Conservation (phyloP, 257 asterid genomes). For the Haberlea rhodopensis region DNA sequence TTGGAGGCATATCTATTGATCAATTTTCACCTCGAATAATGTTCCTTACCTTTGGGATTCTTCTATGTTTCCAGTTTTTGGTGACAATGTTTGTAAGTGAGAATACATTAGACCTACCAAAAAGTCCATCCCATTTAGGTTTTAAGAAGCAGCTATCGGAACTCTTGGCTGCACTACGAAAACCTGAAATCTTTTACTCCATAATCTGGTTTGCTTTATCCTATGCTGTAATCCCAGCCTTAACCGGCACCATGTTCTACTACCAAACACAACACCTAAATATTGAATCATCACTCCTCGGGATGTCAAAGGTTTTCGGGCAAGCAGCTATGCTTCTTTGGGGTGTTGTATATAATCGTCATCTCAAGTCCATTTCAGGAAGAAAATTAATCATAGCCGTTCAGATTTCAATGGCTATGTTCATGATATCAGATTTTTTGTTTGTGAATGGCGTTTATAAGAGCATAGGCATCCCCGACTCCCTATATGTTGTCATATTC, state of each 20-base stretch:
- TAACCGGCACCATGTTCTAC: slow-evolving; percentile 90
- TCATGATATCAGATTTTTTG: slow-evolving; percentile 68
- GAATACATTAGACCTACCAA: slow-evolving; percentile 68
- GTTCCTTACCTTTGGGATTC: slow-evolving; percentile 54
- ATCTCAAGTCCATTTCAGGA: slow-evolving; percentile 65
- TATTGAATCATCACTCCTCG: slow-evolving; percentile 74
- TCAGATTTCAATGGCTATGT: slow-evolving; percentile 56
- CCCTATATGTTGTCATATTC: slow-evolving; percentile 59
- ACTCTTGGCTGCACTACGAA: slow-evolving; percentile 53
- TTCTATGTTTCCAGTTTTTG: slow-evolving; percentile 62
- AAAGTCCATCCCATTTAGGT: slow-evolving; percentile 39
- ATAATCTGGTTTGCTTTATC: slow-evolving; percentile 78
- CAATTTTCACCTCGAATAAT: slow-evolving; percentile 50
- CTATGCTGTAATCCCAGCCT: slow-evolving; percentile 73
- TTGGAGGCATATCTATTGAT: slow-evolving; percentile 65
- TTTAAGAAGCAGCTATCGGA: slow-evolving; percentile 57
- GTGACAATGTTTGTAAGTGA: slow-evolving; percentile 58
- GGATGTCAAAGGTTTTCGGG: slow-evolving; percentile 87
- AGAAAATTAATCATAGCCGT: slow-evolving; percentile 65
- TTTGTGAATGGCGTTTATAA: slow-evolving; percentile 76
- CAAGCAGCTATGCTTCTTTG: slow-evolving; percentile 90
- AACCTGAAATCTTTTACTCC: slow-evolving; percentile 64
- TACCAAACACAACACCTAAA: slow-evolving; percentile 84
- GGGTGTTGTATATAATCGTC: slow-evolving; percentile 66
- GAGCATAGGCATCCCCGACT: slow-evolving; percentile 65